A percentile compares a stretch with the other conserved stretches of the same genome.
Conservation (phyloP, 179 eudicot species). For the Camellia oleifera region DNA sequence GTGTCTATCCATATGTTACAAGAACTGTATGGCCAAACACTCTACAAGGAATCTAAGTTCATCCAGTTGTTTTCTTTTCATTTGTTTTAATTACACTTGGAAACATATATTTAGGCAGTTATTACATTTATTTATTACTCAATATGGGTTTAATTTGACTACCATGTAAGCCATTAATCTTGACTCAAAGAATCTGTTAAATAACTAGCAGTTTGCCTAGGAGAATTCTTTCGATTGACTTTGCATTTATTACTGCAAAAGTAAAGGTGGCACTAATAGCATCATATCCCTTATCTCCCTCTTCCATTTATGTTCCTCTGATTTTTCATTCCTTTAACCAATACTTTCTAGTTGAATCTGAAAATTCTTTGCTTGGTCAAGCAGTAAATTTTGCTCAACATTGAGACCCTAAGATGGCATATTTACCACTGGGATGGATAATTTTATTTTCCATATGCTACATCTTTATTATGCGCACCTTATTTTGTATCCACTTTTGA, state of each 20-base stretch:
- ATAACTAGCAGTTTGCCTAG: not conserved
- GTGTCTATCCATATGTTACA: no score
- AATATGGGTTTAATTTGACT: not conserved
- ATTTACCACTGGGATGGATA: not conserved
- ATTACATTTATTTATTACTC: not conserved
- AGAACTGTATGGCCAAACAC: no score
- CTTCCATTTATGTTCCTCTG: not conserved
- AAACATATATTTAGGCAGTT: not conserved
- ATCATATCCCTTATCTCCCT: not conserved
- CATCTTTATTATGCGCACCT: not conserved
- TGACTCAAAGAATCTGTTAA: not conserved
- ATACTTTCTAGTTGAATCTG: not conserved
- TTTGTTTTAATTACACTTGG: not conserved
- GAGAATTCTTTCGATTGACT: not conserved
- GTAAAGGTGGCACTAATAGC: not conserved
- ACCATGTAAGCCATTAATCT: not conserved
- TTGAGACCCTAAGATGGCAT: not conserved
- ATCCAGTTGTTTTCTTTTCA: not conserved
- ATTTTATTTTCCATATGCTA: not conserved
- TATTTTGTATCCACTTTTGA: no score
- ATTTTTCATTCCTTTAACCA: not conserved
- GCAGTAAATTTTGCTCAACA: not conserved
- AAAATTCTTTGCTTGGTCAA: not conserved
- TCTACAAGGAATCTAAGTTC: not conserved
- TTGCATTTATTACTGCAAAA: not conserved